Base-by-base conservation (phyloP, 495 filamentous ascomycete genomes). In the Alectoria sarmentosa region DNA sequence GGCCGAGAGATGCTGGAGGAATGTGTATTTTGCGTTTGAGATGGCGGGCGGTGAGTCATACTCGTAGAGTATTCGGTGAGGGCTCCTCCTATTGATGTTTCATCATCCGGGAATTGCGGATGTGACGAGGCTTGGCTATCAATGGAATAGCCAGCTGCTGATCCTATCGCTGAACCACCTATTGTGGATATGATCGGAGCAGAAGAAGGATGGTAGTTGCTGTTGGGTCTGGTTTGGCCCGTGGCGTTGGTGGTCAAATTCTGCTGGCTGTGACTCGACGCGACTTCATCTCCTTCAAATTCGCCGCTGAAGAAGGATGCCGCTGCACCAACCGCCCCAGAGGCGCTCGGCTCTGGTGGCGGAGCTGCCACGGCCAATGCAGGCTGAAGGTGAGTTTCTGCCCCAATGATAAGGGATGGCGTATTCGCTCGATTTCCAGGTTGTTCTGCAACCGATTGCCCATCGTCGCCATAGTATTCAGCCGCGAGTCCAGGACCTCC, bases 381-480 rank as follows among this genome's bases (percentile, higher is more conserved):
- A n/a, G 77, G 63, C 75, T 80, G 77, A 69, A 83, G 66, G 67
- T 83, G 79, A 36, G 80, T 73, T 61, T 80, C 78, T 3, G 82
- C 80, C 28, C 73, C 74, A 36, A 75, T 70, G 26, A 86, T 80
- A 15, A 87, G 75, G 4, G 78, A 73, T 32, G 85, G 84, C 13
- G 76, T 75, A 7, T 77, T 69, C 30, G 80, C 79, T 38, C 86
- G 79, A 7, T 84, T 74, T 42, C 86, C 86, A 3, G 86, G 86
- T 71, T 88, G 86, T 2, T 77, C 64, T n/a, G 73, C 68, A 15
- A 88, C 84, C 17, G 84, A 86, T 68, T 88, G 75, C 0, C 85
- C 86, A 69, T 84, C 82, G 71, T 88, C 86, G 23, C 80, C 80
- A 66, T 88, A 88, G 70, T 86, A 89, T 55, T 87, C 84, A 30